Evolutionary conservation across 2,329 filamentous ascomycete genomes (phyloP).

Genomic region (Triangularia setosa): DNA sequence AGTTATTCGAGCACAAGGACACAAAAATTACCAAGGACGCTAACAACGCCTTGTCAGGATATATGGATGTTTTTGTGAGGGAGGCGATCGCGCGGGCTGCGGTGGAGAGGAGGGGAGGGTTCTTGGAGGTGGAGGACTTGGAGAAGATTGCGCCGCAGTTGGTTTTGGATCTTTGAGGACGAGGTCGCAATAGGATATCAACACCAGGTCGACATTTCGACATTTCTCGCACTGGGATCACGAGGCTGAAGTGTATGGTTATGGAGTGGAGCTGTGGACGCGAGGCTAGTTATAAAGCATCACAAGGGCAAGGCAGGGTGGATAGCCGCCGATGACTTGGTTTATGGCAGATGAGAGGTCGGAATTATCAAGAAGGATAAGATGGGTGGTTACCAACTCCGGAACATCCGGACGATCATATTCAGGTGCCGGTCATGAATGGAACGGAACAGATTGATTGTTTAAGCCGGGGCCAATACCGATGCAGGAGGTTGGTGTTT

Average conservation of each 20-base stretch:
- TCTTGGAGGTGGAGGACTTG: conserved; percentile 82
- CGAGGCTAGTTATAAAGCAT: neutral
- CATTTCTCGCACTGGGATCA: no score
- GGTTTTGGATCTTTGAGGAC: conserved; percentile 71
- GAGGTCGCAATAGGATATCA: neutral
- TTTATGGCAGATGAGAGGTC: neutral
- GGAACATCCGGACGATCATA: neutral
- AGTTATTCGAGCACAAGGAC: conserved; percentile 68
- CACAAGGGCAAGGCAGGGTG: neutral
- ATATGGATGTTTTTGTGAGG: conserved; percentile 85
- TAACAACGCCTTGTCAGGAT: conserved; percentile 72
- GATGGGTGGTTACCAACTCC: neutral
- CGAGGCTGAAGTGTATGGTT: neutral
- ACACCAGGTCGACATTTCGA: neutral
- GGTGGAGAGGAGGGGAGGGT: conserved; percentile 64
- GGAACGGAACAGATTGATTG: neutral
- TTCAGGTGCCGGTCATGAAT: neutral
- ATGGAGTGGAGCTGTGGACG: neutral
- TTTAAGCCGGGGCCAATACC: neutral
- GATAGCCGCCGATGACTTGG: neutral
- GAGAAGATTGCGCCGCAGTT: conserved; percentile 85
- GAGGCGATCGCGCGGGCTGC: conserved; percentile 81
- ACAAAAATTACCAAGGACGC: conserved; percentile 75
- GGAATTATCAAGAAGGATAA: neutral
- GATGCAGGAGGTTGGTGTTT: neutral